Conservation (phyloP, 2,329 filamentous ascomycete genomes). For the Daldinia sp. region DNA sequence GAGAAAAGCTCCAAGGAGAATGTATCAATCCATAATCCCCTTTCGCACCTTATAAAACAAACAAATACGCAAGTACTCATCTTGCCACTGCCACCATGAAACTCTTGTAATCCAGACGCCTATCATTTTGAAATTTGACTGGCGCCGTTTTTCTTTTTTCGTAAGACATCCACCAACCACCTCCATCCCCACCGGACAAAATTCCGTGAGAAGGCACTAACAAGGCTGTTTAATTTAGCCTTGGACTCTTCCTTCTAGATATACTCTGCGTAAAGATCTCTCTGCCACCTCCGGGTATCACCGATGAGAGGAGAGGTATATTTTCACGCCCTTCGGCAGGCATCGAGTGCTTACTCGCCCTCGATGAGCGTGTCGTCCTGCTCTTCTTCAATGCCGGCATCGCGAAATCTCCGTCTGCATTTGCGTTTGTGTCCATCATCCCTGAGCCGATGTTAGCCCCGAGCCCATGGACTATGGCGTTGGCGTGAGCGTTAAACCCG, state of each 20-base stretch:
- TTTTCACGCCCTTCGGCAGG: conserved; percentile 64
- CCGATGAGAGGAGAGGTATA: conserved; percentile 53
- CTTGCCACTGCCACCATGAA: conserved; percentile 11
- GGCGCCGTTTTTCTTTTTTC: neutral
- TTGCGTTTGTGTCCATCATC: conserved; percentile 29
- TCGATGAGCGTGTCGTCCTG: conserved; percentile 52
- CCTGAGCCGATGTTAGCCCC: conserved; percentile 38
- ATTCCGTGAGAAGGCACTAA: neutral
- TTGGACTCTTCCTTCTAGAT: conserved; percentile 67
- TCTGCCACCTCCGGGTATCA: conserved; percentile 48
- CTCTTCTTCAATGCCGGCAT: conserved; percentile 64
- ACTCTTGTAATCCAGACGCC: conserved; percentile 19
- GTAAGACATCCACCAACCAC: neutral
- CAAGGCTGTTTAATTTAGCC: conserved; percentile 53
- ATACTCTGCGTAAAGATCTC: conserved; percentile 60
- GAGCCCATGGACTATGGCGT: conserved; percentile 55
- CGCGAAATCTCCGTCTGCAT: conserved; percentile 54
- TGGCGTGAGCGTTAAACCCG: conserved; percentile 59
- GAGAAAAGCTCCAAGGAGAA: conserved; percentile 11
- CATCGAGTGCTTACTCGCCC: conserved; percentile 53
- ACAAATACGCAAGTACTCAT: conserved; percentile 14
- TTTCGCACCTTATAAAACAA: conserved; percentile 17
- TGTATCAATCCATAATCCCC: conserved; percentile 10
- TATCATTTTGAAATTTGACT: neutral
- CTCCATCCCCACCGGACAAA: no score